Evolutionary conservation across 352 stramenopile species (phyloP).

Genomic region (Phytophthora pseudosyringae): DNA sequence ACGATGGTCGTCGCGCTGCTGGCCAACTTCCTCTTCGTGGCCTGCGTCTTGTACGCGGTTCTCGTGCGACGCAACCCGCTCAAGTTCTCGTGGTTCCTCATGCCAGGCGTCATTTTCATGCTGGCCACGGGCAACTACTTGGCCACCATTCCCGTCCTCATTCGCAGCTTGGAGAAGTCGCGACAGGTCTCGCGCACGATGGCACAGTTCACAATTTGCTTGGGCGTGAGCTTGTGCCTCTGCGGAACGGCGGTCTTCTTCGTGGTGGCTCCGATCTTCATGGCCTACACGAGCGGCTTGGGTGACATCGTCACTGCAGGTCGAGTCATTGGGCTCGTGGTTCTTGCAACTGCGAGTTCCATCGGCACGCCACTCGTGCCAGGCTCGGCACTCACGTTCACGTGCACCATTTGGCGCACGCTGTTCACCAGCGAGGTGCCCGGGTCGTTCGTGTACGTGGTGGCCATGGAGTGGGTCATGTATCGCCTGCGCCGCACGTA

Average conservation of each 20-base stretch:
- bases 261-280: constrained; percentile 57
- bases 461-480: constrained; percentile 59
- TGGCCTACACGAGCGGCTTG: constrained; percentile 64
- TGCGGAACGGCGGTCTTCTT: constrained; percentile 64
- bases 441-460: constrained; percentile 49
- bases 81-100: constrained; percentile 60
- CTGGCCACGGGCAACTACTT: constrained; percentile 54
- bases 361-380: constrained; percentile 51
- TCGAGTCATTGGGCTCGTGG: constrained; percentile 48
- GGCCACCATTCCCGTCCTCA: constrained; percentile 64
- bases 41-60: constrained; percentile 58
- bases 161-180: constrained; percentile 67
- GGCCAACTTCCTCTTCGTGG: constrained; percentile 58
- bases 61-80: constrained; percentile 72
- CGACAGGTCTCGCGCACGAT: constrained; percentile 68
- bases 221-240: constrained; percentile 57
- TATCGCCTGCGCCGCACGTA: constrained; percentile 60
- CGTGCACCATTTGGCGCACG: constrained; percentile 61
- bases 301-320: constrained; percentile 47
- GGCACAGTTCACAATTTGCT: constrained; percentile 62
- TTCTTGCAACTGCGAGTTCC: constrained; percentile 57
- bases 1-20: constrained; percentile 50
- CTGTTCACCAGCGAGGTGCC: constrained; percentile 52
- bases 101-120: constrained; percentile 63
- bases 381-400: constrained; percentile 49